Base-by-base conservation (phyloP, 2,329 filamentous ascomycete species). In the Xylariaceae sp. region DNA sequence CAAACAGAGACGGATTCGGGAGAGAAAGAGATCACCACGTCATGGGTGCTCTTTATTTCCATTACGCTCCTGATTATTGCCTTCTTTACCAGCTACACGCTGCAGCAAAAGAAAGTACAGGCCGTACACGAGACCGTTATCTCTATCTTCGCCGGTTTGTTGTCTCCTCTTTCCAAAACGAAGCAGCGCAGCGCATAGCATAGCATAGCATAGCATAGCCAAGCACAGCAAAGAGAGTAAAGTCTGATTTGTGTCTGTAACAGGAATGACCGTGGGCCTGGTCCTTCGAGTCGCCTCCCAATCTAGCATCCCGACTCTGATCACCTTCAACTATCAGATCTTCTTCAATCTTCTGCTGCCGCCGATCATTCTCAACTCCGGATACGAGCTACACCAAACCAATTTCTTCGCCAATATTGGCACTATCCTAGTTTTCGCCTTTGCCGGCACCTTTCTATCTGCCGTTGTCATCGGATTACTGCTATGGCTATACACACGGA, bases 371-470 rank as follows among this genome's bases (percentile, higher is more conserved):
- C 80, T 99, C 31, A 92, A 91, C 12, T 96, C 92, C 12, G 94
- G 94, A 52, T 99, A 97, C 74, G 94, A 99, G 73, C 74, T 99
- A 58, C 94, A 99, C 71, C 94, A 99, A 75, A 91, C 89, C 64
- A 99, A 99, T 75, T 99, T 99, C 80, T 99, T 99, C 74, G 87
- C 92, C 62, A 96, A 99, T 67, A 96, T 97, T 58, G 92, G 94
- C 59, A 95, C 90, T 5, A 99, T 99, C 65, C 77, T 99, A 62
- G 97, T 94, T 3, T 99, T 99, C 71, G 94, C 94, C 31, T 97
- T 99, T 69, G 91, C 89, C 48, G 94, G 94, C 34, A 99, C 94
- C 0, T 96, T 99, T 68, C 88, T 99, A 60, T 99, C 94, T 40
- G 94, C 94, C 56, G 80, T 97, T n/a, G 91, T 96, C 44, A 86